Conservation (phyloP, 1,139 yeast genomes). For the Zygoascus sp. region DNA sequence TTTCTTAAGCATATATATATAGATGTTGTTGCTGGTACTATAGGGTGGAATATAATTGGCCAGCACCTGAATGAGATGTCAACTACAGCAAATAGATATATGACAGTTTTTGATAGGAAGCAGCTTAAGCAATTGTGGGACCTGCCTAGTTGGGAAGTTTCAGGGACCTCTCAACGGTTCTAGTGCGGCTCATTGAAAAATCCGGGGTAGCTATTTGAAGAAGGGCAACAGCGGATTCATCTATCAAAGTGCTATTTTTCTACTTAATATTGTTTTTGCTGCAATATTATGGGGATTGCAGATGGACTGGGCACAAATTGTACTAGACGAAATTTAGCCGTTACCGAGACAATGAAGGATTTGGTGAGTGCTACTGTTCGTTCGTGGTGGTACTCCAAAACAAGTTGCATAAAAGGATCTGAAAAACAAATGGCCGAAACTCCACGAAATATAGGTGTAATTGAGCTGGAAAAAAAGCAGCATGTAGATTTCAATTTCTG, state of each 20-base stretch:
- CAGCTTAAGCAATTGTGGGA: too few relatives aligned
- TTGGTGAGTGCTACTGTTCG: background rate
- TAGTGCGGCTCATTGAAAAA: constrained; percentile 4
- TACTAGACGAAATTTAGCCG: background rate
- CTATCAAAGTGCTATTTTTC: too few relatives aligned
- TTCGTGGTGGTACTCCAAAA: constrained; percentile 10
- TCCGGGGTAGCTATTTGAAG: constrained; percentile 11
- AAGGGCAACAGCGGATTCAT: too few relatives aligned
- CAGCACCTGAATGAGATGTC: too few relatives aligned
- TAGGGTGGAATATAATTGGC: too few relatives aligned
- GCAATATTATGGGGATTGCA: too few relatives aligned
- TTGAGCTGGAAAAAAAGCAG: background rate
- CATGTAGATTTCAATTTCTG: background rate
- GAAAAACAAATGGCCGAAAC: background rate
- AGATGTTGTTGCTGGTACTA: too few relatives aligned
- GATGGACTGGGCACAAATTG: too few relatives aligned
- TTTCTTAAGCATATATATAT: too few relatives aligned
- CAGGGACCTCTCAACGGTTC: constrained; percentile 7
- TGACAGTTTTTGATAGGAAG: background rate
- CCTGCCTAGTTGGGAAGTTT: background rate
- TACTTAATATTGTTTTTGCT: background rate
- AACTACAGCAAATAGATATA: too few relatives aligned
- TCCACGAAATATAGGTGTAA: background rate
- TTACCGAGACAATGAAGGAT: background rate
- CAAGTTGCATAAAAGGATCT: constrained; percentile 12